These are phyloP conservation scores for Carpinus viminea DNA, from an alignment of 306 rosid species.

Conservation along the genomic window DNA sequence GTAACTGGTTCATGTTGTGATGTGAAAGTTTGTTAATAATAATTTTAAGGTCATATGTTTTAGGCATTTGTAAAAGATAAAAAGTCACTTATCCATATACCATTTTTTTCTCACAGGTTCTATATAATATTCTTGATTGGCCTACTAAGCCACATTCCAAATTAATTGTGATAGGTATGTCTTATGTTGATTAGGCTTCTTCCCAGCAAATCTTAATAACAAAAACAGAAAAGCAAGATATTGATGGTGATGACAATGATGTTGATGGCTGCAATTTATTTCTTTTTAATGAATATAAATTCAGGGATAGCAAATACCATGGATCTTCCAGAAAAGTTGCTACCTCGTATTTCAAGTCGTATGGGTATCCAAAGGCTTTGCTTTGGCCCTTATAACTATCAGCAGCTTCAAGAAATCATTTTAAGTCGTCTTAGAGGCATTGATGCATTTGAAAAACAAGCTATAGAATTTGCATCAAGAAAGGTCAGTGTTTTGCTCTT, in stretches of 20 bases:
- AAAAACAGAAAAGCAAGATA: constrained; percentile 14
- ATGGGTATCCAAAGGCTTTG: constrained; percentile 97
- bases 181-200: constrained; percentile 1
- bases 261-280: constrained; percentile 21
- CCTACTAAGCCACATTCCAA: constrained; percentile 92
- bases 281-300: constrained; percentile 25
- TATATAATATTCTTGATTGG: constrained; percentile 97
- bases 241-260: constrained; percentile 10
- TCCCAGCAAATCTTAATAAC: neutral
- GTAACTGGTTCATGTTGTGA: constrained; percentile 44
- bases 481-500: constrained; percentile 48
- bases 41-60: neutral
- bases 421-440: constrained; percentile 81
- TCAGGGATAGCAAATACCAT: constrained; percentile 97
- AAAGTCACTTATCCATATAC: constrained; percentile 9
- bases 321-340: constrained; percentile 98
- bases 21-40: constrained; percentile 20
- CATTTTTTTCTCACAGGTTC: constrained; percentile 52
- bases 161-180: constrained; percentile 79
- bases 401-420: constrained; percentile 95
- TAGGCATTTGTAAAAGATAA: neutral
- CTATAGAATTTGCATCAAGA: constrained; percentile 85
- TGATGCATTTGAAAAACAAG: constrained; percentile 85
- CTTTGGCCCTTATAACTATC: constrained; percentile 90
- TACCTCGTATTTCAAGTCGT: constrained; percentile 98